Base-by-base conservation (phyloP, 116 monocot species). In the Cymodocea nodosa region DNA sequence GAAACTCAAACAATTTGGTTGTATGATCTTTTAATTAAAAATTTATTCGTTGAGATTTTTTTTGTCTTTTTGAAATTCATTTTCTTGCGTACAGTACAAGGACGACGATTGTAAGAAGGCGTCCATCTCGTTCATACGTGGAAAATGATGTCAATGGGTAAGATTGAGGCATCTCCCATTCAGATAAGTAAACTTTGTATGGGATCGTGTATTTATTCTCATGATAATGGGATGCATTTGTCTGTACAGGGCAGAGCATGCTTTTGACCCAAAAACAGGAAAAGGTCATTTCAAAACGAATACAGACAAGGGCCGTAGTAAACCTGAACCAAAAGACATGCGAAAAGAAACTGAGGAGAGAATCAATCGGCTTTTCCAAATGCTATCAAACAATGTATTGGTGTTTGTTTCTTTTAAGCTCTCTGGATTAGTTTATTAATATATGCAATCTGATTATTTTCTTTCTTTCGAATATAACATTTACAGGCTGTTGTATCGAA, bases 251-350 rank as follows among this genome's bases (percentile, higher is more conserved):
- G 73, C 70, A 0, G 75, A 67, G 19, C 75, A 64, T 81, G 92
- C 88, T 53, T 78, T 85, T 36, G 84, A 98, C 20, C 97, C 97
- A 20, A 83, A 85, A 55, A 82, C 83, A 71, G 15, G 18, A 23
- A 81, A 64, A 19, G 61, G 62, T 67, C 56, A 40, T 66, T 49
- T 78, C 54, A 76, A 65, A 62, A 60, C 15, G 60, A 52, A 61
- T 64, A 40, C 34, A 35, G 20, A 67, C 18, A 48, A 18, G 15
- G 10, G 19, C 25, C 49, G 52, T 49, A 13, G 52, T 49, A 13
- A 20, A 36, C 6, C 7, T 64, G 75, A 75, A 63, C 54, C 60
- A 3, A 59, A 66, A 64, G 76, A 80, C 15, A 84, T 73, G 35
- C 66, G 77, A 5, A 44, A 65, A 23, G 60, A 73, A 48, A 91